A percentile compares a stretch with the other conserved stretches of the same genome.
Evolutionary conservation across 768 basidiomycete genomes (phyloP).

Genomic region (Hydnomerulius pinastri): DNA sequence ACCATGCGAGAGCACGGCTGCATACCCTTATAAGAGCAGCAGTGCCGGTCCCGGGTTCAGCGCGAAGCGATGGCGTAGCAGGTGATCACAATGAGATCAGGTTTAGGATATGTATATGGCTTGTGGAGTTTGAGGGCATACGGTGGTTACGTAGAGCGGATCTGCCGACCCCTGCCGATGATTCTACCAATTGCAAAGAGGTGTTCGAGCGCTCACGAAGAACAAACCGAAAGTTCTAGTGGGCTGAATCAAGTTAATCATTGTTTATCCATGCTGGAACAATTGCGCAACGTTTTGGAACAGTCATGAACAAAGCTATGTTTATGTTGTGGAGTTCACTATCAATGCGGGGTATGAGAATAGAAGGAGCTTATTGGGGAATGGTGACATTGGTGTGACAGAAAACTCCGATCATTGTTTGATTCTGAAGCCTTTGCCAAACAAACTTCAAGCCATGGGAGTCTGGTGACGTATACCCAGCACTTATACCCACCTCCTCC

Average conservation of each 20-base stretch:
- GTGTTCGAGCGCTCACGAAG: neutral
- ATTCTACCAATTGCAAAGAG: neutral
- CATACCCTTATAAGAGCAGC: neutral
- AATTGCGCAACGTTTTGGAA: too few relatives aligned
- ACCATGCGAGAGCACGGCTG: neutral
- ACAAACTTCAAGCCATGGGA: neutral
- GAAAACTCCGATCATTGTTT: neutral
- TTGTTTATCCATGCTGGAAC: too few relatives aligned
- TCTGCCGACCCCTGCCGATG: neutral
- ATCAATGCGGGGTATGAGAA: neutral
- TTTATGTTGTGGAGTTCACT: neutral
- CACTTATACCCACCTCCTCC: neutral
- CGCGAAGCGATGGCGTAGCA: neutral
- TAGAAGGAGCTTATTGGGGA: neutral
- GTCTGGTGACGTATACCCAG: neutral
- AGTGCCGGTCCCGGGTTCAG: neutral
- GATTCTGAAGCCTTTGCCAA: neutral
- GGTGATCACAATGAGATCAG: too few relatives aligned
- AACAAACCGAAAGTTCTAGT: neutral
- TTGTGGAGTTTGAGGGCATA: neutral
- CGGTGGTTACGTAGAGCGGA: neutral
- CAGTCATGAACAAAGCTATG: too few relatives aligned
- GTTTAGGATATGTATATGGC: too few relatives aligned
- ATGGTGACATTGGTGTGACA: neutral
- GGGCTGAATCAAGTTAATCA: too few relatives aligned